Percentiles rank a stretch among this genome's conserved stretches.
Evolutionary conservation across 2,329 filamentous ascomycete genomes (phyloP).

Genomic region (Trichoderma polysporum): DNA sequence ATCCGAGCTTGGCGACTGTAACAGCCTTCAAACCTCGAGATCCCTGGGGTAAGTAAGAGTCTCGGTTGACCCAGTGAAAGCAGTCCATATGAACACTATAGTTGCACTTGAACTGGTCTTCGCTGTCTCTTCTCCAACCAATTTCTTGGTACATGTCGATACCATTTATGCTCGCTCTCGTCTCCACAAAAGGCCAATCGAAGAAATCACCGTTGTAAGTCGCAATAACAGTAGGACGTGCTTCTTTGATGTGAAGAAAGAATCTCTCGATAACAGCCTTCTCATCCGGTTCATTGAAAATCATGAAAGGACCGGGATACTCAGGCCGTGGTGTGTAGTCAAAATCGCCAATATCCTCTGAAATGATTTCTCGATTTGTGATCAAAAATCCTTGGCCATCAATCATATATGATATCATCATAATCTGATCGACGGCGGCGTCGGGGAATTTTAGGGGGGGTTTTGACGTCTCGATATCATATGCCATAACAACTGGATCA

Average conservation of each 20-base stretch:
- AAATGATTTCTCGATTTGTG: slow-evolving; percentile 96
- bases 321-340: slow-evolving; percentile 98
- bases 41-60: slow-evolving; percentile 95
- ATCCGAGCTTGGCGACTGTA: slow-evolving; percentile 95
- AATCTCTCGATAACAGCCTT: slow-evolving; percentile 85
- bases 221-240: slow-evolving; percentile 90
- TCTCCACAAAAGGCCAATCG: slow-evolving; percentile 99
- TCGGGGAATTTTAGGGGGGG: slow-evolving; percentile 96
- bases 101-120: slow-evolving; percentile 94
- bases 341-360: slow-evolving; percentile 95
- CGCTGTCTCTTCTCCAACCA: slow-evolving; percentile 90
- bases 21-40: slow-evolving; percentile 97
- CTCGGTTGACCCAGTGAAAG: slow-evolving; percentile 98
- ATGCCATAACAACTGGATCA: slow-evolving; percentile 98
- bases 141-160: slow-evolving; percentile 99
- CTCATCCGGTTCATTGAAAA: slow-evolving; percentile 97
- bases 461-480: slow-evolving; percentile 97
- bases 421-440: slow-evolving; percentile 89
- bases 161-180: slow-evolving; percentile 85
- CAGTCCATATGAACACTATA: slow-evolving; percentile 99
- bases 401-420: slow-evolving; percentile 99
- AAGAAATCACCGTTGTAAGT: slow-evolving; percentile 99
- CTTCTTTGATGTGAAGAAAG: slow-evolving; percentile 93
- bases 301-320: slow-evolving; percentile 92
- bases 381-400: slow-evolving; percentile 97